A percentile compares a stretch with the other conserved stretches of the same genome.
Evolutionary conservation across 1,139 yeast species (phyloP).

Genomic region (Geotrichum cucujoidarum): DNA sequence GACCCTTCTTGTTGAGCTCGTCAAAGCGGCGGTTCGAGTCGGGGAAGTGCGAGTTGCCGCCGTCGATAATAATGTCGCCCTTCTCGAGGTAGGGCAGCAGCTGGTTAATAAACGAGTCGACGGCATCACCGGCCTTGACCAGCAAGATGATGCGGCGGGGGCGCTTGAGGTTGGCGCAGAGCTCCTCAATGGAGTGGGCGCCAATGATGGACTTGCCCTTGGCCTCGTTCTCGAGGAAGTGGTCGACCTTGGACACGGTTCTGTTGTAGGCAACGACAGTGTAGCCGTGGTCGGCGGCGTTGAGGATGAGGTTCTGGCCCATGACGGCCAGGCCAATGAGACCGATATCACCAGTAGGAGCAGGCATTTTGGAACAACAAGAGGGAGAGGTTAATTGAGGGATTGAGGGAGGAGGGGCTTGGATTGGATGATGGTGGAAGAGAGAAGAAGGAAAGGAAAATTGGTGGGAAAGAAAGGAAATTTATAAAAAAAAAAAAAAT

Average conservation of each 20-base stretch:
- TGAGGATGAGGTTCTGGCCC: constrained; percentile 98
- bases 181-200: constrained; percentile 87
- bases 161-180: constrained; percentile 83
- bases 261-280: constrained; percentile 98
- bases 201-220: constrained; percentile 84
- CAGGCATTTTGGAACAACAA: constrained; percentile 19
- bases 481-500: neutral
- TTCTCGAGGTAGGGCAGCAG: constrained; percentile 86
- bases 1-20: constrained; percentile 81
- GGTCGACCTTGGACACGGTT: constrained; percentile 92
- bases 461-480: neutral
- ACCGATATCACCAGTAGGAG: constrained; percentile 58
- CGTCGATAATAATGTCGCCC: constrained; percentile 98
- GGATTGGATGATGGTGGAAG: no score
- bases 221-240: constrained; percentile 89
- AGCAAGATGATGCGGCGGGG: constrained; percentile 93
- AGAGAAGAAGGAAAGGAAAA: neutral
- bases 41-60: constrained; percentile 99
- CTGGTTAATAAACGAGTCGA: constrained; percentile 84
- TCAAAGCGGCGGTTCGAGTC: constrained; percentile 96
- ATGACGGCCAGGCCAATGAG: constrained; percentile 99
- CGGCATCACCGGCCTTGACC: constrained; percentile 96
- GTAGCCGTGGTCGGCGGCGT: constrained; percentile 90
- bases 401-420: neutral
- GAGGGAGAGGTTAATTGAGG: neutral